Evolutionary conservation across 2,329 filamentous ascomycete species (phyloP).

Genomic region (Botrytis porri): DNA sequence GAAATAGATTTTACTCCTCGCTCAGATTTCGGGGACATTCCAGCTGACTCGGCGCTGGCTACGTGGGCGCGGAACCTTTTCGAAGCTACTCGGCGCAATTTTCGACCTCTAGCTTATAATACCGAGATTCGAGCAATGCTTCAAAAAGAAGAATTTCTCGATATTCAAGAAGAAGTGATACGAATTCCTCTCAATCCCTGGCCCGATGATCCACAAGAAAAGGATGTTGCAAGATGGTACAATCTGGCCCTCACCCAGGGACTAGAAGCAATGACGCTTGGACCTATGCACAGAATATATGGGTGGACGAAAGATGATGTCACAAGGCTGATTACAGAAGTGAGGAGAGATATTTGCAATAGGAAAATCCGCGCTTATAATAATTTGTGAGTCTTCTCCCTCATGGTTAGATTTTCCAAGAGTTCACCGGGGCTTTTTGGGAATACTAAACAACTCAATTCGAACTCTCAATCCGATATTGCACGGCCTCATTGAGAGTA

Average conservation of each 20-base stretch:
- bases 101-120: constrained; percentile 65
- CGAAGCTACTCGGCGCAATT: constrained; percentile 62
- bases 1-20: constrained; percentile 82
- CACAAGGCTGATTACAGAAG: constrained; percentile 56
- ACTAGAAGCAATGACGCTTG: constrained; percentile 69
- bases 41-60: constrained; percentile 54
- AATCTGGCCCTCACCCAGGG: constrained; percentile 73
- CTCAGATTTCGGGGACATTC: constrained; percentile 64
- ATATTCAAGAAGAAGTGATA: constrained; percentile 69
- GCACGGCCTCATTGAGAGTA: constrained; percentile 5
- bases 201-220: constrained; percentile 61
- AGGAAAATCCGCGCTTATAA: constrained; percentile 70
- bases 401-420: constrained; percentile 2
- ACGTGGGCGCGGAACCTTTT: constrained; percentile 70
- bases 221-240: constrained; percentile 77
- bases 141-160: constrained; percentile 70
- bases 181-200: constrained; percentile 73
- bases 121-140: constrained; percentile 59
- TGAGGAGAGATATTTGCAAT: constrained; percentile 66
- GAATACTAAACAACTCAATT: not conserved
- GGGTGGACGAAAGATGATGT: constrained; percentile 62
- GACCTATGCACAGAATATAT: constrained; percentile 65
- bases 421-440: not conserved
- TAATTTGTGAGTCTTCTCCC: constrained; percentile 61
- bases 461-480: not conserved